Conservation (phyloP, 768 basidiomycete species). For the Lactarius trivialis region DNA sequence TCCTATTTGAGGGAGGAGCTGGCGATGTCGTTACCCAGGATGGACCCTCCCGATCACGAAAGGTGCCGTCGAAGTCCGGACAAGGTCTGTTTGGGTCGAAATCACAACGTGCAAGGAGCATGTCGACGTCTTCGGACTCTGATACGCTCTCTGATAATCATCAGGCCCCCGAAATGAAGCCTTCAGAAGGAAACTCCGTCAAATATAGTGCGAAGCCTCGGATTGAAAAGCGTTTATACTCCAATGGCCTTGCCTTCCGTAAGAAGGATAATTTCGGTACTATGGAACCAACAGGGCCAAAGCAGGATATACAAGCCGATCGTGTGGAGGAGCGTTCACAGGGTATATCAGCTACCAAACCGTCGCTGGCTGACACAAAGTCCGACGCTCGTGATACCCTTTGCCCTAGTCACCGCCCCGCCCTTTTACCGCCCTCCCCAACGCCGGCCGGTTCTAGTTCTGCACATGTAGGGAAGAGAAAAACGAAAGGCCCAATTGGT, state of each 20-base stretch:
- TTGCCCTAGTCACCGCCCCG: conserved; percentile 22
- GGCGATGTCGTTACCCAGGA: conserved; percentile 10
- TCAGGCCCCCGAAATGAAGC: conserved; percentile 9
- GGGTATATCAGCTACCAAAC: conserved; percentile 2
- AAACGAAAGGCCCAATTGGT: conserved; percentile 31
- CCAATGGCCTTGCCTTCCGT: conserved; percentile 9
- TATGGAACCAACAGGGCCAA: conserved; percentile 5
- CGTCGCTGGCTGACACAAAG: conserved; percentile 7
- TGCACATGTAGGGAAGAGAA: conserved; percentile 33
- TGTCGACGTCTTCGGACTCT: conserved; percentile 21
- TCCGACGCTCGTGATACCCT: conserved; percentile 14
- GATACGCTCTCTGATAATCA: conserved; percentile 19
- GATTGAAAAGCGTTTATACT: conserved; percentile 9
- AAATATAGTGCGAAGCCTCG: neutral
- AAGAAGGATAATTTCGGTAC: conserved; percentile 19
- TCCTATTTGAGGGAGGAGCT: conserved; percentile 56
- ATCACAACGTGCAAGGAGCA: conserved; percentile 23
- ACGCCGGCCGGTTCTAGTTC: conserved; percentile 34
- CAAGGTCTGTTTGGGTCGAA: conserved; percentile 11
- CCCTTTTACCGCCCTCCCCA: conserved; percentile 65
- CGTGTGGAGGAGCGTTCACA: neutral
- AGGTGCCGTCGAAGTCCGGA: conserved; percentile 2
- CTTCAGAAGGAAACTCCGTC: conserved; percentile 12
- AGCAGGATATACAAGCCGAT: neutral
- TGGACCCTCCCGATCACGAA: conserved; percentile 20